Percentiles rank a stretch among this genome's conserved stretches.
Conservation (phyloP, 2,329 filamentous ascomycete species). For the Colletotrichum euphorbiae region DNA sequence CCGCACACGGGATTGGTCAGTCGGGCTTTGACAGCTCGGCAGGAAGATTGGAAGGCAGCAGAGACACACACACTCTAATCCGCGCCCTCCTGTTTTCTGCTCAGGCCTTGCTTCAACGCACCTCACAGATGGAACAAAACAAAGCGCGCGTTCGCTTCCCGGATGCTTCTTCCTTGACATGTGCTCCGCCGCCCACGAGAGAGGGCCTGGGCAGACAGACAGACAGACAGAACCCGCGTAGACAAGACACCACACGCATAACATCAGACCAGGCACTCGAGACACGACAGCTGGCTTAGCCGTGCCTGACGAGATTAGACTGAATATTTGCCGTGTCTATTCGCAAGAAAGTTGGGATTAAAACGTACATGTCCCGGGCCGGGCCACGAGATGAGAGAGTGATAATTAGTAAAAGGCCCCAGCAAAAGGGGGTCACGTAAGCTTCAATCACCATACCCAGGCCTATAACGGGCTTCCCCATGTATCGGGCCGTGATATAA, state of each 20-base stretch:
- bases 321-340: neutral
- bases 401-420: too few species aligned
- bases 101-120: neutral
- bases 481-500: conserved; percentile 22
- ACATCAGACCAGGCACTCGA: conserved; percentile 29
- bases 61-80: conserved; percentile 11
- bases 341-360: neutral
- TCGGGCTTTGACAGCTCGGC: conserved; percentile 25
- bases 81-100: neutral
- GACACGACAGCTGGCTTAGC: conserved; percentile 22
- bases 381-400: too few species aligned
- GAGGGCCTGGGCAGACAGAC: neutral
- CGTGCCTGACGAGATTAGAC: conserved; percentile 23
- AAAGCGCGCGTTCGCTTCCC: neutral
- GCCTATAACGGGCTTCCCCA: neutral
- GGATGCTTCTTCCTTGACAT: conserved; percentile 32
- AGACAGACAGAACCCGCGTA: neutral
- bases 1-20: conserved; percentile 28
- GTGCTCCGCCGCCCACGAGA: conserved; percentile 1
- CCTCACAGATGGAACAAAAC: neutral
- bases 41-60: conserved; percentile 22
- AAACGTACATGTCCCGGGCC: neutral
- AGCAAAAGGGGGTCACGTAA: neutral
- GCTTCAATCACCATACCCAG: neutral
- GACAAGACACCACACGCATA: conserved; percentile 12